Evolutionary conservation across 257 asterid genomes (phyloP).

Genomic region (Solanum lycopersicoides): DNA sequence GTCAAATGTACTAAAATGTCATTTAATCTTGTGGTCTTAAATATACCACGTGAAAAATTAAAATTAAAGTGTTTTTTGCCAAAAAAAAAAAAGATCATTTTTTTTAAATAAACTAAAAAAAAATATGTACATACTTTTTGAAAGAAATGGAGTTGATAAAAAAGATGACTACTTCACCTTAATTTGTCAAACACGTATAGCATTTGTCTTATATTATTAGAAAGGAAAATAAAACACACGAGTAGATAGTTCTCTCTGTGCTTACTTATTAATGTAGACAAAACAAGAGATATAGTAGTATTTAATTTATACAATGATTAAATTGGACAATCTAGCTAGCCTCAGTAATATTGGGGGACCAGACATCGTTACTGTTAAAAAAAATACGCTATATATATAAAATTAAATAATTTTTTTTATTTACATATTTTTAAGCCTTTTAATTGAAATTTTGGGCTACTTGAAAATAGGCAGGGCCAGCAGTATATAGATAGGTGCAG

Average conservation of each 20-base stretch:
- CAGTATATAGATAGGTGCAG: background rate
- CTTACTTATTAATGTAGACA: background rate
- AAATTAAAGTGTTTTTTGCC: no score
- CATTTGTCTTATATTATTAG: slow-evolving; percentile 28
- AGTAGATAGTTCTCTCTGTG: background rate
- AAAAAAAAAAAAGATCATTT: no score
- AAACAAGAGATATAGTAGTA: background rate
- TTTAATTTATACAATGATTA: background rate
- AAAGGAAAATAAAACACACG: slow-evolving; percentile 4
- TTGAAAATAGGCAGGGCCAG: background rate
- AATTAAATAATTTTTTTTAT: no score
- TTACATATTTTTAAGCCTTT: no score
- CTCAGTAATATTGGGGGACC: background rate
- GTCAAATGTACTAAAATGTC: no score
- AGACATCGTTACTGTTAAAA: background rate
- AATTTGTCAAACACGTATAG: slow-evolving; percentile 12
- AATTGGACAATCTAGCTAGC: background rate
- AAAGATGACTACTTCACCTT: slow-evolving; percentile 56
- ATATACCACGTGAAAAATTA: no score
- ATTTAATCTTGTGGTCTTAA: no score
- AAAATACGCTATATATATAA: background rate
- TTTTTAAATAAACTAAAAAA: background rate
- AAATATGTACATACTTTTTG: no score
- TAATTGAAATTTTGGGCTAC: background rate
- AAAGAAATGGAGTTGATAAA: background rate